phyloP scores from a whole-genome alignment of 2,329 filamentous ascomycete genomes.

The Aureobasidium leucospermi region DNA sequence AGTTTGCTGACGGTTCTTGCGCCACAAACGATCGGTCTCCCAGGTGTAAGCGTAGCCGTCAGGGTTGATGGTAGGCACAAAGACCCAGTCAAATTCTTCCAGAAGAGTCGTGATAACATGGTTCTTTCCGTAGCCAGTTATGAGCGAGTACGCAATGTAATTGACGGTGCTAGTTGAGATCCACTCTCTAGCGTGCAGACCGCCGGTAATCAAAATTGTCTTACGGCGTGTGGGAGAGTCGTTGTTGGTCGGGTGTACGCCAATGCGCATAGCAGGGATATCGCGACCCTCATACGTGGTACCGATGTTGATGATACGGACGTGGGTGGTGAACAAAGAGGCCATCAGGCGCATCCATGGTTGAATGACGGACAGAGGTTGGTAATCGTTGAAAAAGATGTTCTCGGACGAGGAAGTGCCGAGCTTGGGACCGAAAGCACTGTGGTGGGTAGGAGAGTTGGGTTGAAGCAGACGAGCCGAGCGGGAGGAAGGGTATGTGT shows the following conservation, averaged over 20 bases:
- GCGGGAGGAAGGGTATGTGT: slow-evolving; percentile 57
- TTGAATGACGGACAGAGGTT: slow-evolving; percentile 74
- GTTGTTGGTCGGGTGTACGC: slow-evolving; percentile 48
- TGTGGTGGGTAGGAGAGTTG: slow-evolving; percentile 3
- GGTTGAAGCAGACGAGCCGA: slow-evolving; percentile 2
- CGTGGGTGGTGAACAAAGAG: slow-evolving; percentile 81
- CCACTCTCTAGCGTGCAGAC: slow-evolving; percentile 93
- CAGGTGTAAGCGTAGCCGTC: slow-evolving; percentile 94
- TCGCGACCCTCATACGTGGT: slow-evolving; percentile 80
- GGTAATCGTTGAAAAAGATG: slow-evolving; percentile 88
- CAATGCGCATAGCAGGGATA: slow-evolving; percentile 74
- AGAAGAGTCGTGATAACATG: slow-evolving; percentile 66
- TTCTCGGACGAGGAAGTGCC: slow-evolving; percentile 46
- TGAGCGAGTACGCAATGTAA: slow-evolving; percentile 81
- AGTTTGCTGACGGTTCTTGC: slow-evolving; percentile 85
- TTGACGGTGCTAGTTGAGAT: slow-evolving; percentile 87
- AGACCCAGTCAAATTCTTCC: slow-evolving; percentile 76
- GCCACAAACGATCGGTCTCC: slow-evolving; percentile 86
- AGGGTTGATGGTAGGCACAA: slow-evolving; percentile 83
- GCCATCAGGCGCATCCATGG: slow-evolving; percentile 88
- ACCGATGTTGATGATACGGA: slow-evolving; percentile 69
- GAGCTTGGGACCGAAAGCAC: slow-evolving; percentile 22
- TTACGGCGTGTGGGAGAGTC: slow-evolving; percentile 50
- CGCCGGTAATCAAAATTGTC: slow-evolving; percentile 75
- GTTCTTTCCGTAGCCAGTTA: slow-evolving; percentile 72